Evolutionary conservation across 2,329 filamentous ascomycete species (phyloP), one percentile per base, ranked within the genome.

Genomic region (Akanthomyces uredinophilus): DNA sequence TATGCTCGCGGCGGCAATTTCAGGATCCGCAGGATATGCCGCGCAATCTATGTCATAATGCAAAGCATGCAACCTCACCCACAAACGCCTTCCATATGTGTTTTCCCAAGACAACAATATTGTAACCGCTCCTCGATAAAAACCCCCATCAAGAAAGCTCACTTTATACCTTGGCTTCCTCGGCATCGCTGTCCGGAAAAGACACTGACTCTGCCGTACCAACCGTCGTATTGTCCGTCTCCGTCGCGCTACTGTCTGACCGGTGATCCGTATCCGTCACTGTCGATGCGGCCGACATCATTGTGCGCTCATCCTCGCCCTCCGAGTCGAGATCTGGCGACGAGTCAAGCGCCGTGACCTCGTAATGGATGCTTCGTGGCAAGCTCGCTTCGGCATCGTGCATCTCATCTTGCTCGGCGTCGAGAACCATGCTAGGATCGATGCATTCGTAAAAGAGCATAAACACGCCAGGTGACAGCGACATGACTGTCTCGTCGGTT

Each of bases 381-480:
- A 61, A 32, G 24, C 22, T 41, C 18, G 43, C 5, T 44, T 35
- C 63, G 20, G 65, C 27, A 35, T 63, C 62, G 37, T 58, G 52
- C 52, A 58, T 54, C 24, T 71, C 67, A 14, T 64, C 60, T 18
- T 67, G 66, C 32, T 74, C 71, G 27, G 72, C 68, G 27, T 73
- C 69, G 11, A 81, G 72, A 22, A 88, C 71, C 32, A 79, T 77
- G 43, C 72, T 77, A 1, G 80, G 74, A 62, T 89, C 86, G 27
- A 89, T 78, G 52, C 84, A 85, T 72, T 99, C 94, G 73, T 98
- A 99, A 73, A 98, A 98, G 1, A 98, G 82, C 94, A 99, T 98
- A 71, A 98, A 98, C 0, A 93, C 94, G 1, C 91, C 92, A 0
- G 74, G 71, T 0, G 87, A 87, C 67, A 96, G 88, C 2, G 81